Evolutionary conservation across 2,329 filamentous ascomycete genomes (phyloP).

Genomic region (Sporothrix humicola): DNA sequence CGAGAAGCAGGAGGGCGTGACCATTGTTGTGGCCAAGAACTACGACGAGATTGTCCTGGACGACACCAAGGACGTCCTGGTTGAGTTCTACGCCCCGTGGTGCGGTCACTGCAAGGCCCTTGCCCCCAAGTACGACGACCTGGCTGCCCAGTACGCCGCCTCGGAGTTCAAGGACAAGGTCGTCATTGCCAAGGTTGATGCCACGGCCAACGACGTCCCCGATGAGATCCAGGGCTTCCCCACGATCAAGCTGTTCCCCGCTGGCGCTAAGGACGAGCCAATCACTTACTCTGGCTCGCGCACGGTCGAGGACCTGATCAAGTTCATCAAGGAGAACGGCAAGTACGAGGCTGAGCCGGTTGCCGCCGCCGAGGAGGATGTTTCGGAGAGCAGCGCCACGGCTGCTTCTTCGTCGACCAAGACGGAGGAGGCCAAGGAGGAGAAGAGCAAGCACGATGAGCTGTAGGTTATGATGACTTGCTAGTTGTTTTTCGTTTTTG

Average conservation of each 20-base stretch:
- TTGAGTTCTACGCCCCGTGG: slow-evolving; percentile 99
- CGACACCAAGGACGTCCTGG: slow-evolving; percentile 92
- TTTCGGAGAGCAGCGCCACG: slow-evolving; percentile 45
- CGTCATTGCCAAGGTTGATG: slow-evolving; percentile 95
- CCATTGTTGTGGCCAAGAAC: slow-evolving; percentile 87
- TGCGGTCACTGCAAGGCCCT: slow-evolving; percentile 99
- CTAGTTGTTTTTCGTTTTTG: no score
- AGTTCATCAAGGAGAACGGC: slow-evolving; percentile 94
- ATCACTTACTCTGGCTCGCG: slow-evolving; percentile 87
- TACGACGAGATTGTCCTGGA: slow-evolving; percentile 92
- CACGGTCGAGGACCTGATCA: slow-evolving; percentile 86
- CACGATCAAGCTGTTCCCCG: slow-evolving; percentile 97
- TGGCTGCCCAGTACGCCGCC: slow-evolving; percentile 77
- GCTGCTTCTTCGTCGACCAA: slow-evolving; percentile 43
- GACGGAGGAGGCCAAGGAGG: slow-evolving; percentile 49
- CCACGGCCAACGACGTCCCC: slow-evolving; percentile 93
- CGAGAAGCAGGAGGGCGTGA: slow-evolving; percentile 90
- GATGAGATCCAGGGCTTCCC: slow-evolving; percentile 98
- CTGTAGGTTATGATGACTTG: slow-evolving; percentile 57
- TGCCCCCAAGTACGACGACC: slow-evolving; percentile 94
- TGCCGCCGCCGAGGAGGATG: slow-evolving; percentile 58
- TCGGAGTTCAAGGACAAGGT: slow-evolving; percentile 82
- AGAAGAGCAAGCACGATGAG: slow-evolving; percentile 71
- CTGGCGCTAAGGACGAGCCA: slow-evolving; percentile 82
- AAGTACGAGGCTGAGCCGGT: slow-evolving; percentile 79